Base-by-base conservation (phyloP, 2,329 filamentous ascomycete species). In the Calycina marina region DNA sequence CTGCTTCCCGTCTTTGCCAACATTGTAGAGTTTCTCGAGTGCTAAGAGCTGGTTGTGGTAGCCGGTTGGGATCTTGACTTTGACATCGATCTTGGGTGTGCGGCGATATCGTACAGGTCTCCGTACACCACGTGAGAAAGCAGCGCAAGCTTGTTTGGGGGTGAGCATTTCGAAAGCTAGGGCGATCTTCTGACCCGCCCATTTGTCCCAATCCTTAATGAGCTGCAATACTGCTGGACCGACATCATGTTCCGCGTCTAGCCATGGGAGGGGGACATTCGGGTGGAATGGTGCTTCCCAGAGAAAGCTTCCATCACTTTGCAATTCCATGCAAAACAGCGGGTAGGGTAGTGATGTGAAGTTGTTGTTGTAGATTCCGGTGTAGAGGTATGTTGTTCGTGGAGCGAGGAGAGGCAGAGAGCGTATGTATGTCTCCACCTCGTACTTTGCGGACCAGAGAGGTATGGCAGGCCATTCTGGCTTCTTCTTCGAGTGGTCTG, bases 361-460 rank as follows among this genome's bases (percentile, higher is more conserved):
- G 55, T 98, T 96, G 59, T 96, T 96, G 65, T 96, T 93, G 65
- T 96, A 98, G 48, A 94, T 94, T 38, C 88, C 90, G 6, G 86
- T 84, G 57, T 94, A 94, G 43, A 94, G 77, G 55, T 93, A 96
- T 0, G 88, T 96, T 1, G 86, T 76, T 0, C 83, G 83, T 8
- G 94, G 65, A 6, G 76, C 76, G 13, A 48, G 26, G 11, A 41
- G 10, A 14, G 43, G 41, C 25, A 93, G 70, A 52, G 84, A 72
- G 36, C 82, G 74, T 31, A 94, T 70, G 55, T 96, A 93, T 34
- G 90, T 80, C 57, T 96, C 90, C 25, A 96, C 79, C 30, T 81
- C 77, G 56, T 92, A 85, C 58, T 98, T 98, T 39, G 78, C 77
- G 4, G 81, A 76, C 88, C 90, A 98, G 32, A 93, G 68, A 1